Percentiles rank a stretch among this genome's conserved stretches.
phyloP scores from a whole-genome alignment of 495 filamentous ascomycete genomes.

The Penicilliopsis zonata region DNA sequence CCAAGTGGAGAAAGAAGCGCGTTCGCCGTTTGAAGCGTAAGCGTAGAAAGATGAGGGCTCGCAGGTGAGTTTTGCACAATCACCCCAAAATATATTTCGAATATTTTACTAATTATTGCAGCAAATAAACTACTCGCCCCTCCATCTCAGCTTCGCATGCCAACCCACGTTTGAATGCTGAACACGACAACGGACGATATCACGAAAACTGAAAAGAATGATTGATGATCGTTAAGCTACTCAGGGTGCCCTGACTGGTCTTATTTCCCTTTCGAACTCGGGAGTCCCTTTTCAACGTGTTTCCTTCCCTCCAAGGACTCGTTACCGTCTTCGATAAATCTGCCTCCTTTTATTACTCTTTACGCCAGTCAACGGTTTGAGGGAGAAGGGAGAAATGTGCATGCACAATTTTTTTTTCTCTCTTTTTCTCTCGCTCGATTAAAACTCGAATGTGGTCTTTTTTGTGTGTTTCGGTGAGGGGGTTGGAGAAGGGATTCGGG shows the following conservation, averaged over 20 bases:
- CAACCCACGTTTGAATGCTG: conserved; percentile 32
- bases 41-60: conserved; percentile 96
- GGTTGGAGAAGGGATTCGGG: conserved; percentile 25
- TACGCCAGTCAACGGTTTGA: no score
- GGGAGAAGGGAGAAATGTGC: no score
- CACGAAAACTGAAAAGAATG: conserved; percentile 17
- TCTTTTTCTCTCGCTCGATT: conserved; percentile 10
- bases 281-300: conserved; percentile 21
- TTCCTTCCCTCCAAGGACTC: conserved; percentile 20
- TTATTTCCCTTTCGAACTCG: conserved; percentile 19
- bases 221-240: conserved; percentile 21
- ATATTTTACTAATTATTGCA: conserved; percentile 25
- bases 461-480: conserved; percentile 25
- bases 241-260: conserved; percentile 16
- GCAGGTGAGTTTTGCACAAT: conserved; percentile 53
- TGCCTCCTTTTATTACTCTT: not conserved
- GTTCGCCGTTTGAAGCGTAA: conserved; percentile 96
- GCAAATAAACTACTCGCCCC: conserved; percentile 63
- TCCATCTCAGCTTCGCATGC: conserved; percentile 46
- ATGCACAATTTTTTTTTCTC: no score
- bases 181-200: conserved; percentile 31
- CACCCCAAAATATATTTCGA: conserved; percentile 4
- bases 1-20: conserved; percentile 99
- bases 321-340: conserved; percentile 12
- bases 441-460: not conserved